Conservation (phyloP, 371 early-diverging fungal genomes). For the Batrachochytrium dendrobatidis region DNA sequence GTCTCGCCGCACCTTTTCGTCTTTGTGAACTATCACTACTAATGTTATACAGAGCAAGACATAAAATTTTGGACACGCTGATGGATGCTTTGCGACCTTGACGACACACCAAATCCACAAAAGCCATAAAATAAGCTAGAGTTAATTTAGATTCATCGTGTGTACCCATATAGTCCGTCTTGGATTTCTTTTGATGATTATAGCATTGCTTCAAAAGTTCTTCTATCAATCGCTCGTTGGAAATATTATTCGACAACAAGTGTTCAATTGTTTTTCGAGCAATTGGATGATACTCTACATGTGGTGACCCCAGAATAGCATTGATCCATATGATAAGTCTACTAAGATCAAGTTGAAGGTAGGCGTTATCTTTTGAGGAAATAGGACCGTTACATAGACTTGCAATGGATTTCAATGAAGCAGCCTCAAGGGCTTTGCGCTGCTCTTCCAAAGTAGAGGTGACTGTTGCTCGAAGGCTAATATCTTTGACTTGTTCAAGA, state of each 20-base stretch:
- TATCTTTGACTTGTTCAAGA: slow-evolving; percentile 68
- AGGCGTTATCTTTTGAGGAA: not conserved
- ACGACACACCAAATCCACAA: slow-evolving; percentile 56
- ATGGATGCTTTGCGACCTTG: slow-evolving; percentile 1
- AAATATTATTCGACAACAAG: slow-evolving; percentile 62
- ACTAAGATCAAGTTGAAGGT: slow-evolving; percentile 35
- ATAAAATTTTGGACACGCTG: not conserved
- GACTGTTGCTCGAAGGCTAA: slow-evolving; percentile 54
- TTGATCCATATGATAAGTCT: slow-evolving; percentile 58
- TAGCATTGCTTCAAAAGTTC: slow-evolving; percentile 68
- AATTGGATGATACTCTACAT: slow-evolving; percentile 50
- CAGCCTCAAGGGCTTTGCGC: slow-evolving; percentile 63
- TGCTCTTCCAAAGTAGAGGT: slow-evolving; percentile 69
- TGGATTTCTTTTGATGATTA: slow-evolving; percentile 44
- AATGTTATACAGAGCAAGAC: slow-evolving; percentile 74
- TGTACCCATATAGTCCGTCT: slow-evolving; percentile 13
- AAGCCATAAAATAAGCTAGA: slow-evolving; percentile 66
- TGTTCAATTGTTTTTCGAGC: slow-evolving; percentile 45
- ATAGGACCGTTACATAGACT: slow-evolving; percentile 63
- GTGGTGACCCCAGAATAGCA: slow-evolving; percentile 60
- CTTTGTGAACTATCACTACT: slow-evolving; percentile 67
- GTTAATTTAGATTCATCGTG: slow-evolving; percentile 54
- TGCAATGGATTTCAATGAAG: slow-evolving; percentile 82
- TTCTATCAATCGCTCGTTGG: slow-evolving; percentile 55
- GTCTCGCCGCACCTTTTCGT: slow-evolving; percentile 67